Evolutionary conservation across 2,329 filamentous ascomycete genomes (phyloP), one percentile per base, ranked within the genome.

Genomic region (Ascochyta fabae): DNA sequence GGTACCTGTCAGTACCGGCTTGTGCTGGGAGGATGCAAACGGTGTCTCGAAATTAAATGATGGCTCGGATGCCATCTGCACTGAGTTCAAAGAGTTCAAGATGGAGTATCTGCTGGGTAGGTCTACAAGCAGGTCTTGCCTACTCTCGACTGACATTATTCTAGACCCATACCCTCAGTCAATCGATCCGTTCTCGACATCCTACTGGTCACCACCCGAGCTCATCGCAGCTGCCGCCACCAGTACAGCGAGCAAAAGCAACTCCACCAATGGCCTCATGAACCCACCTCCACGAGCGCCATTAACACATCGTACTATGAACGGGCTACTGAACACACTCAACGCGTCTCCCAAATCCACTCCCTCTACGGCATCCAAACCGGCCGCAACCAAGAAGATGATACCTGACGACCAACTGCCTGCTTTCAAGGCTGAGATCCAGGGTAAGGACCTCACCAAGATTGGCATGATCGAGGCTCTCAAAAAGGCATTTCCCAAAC

Each of bases 141-240:
- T 19, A 5, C 7, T 19, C 9, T 27, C 13, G n/a, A 13, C 63
- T 71, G 53, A 72, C 46, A 33, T 16, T 15, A 3, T 12, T 9
- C 1, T 45, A 75, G 81, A 83, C 45, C 71, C 77, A 4, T 72
- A 78, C 46, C 70, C 75, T 49, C 77, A 86, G 73, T 76, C 87
- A 7, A 94, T 99, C 61, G 88, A 99, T 68, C 95, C 95, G 0
- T 96, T 94, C 71, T 93, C 91, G 0, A 86, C 86, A 0, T 75
- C 80, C 0, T 98, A 98, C 75, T 98, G 95, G 95, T 73, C 75
- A 7, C 68, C 71, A 9, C 66, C 74, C 2, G 67, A 69, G 34
- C 39, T 62, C 15, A 39, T 58, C 33, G 53, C 56, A 27, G 47
- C 59, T 39, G 27, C 60, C 29, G 22, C 61, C 1, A 19, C 44